A percentile compares a stretch with the other conserved stretches of the same genome.
Conservation (phyloP, 495 filamentous ascomycete genomes). For the Tuber umbilicatum region DNA sequence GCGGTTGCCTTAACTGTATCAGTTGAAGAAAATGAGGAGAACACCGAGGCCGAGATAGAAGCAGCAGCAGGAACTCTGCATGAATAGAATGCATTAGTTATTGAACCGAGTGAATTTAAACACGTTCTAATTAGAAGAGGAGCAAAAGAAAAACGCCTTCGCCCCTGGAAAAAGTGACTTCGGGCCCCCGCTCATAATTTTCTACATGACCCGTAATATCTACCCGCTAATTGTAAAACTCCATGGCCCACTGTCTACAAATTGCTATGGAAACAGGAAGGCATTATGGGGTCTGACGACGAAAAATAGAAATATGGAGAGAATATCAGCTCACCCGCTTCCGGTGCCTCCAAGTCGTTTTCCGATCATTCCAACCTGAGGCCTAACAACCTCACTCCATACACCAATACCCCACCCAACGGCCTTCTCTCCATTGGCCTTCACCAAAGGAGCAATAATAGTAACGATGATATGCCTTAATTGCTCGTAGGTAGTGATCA, state of each 20-base stretch:
- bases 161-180: conserved; percentile 5
- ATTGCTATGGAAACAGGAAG: conserved; percentile 16
- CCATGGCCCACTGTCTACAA: conserved; percentile 14
- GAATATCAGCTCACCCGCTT: conserved; percentile 37
- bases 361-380: conserved; percentile 85
- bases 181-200: conserved; percentile 7
- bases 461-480: conserved; percentile 60
- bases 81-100: conserved; percentile 10
- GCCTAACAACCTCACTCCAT: conserved; percentile 59
- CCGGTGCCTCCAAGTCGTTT: conserved; percentile 63
- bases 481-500: conserved; percentile 59
- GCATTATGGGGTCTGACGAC: conserved; percentile 6
- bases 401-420: conserved; percentile 40
- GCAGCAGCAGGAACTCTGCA: conserved; percentile 32
- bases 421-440: conserved; percentile 39
- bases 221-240: conserved; percentile 24
- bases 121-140: neutral
- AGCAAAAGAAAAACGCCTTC: neutral
- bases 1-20: conserved; percentile 29
- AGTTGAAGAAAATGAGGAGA: conserved; percentile 29
- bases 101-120: neutral
- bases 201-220: neutral
- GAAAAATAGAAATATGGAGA: conserved; percentile 19
- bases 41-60: conserved; percentile 18
- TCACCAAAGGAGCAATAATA: conserved; percentile 66